Evolutionary conservation across 1,284 basidiomycete genomes (phyloP), one percentile per base, ranked within the genome.

Genomic region (Tilletia walkeri): DNA sequence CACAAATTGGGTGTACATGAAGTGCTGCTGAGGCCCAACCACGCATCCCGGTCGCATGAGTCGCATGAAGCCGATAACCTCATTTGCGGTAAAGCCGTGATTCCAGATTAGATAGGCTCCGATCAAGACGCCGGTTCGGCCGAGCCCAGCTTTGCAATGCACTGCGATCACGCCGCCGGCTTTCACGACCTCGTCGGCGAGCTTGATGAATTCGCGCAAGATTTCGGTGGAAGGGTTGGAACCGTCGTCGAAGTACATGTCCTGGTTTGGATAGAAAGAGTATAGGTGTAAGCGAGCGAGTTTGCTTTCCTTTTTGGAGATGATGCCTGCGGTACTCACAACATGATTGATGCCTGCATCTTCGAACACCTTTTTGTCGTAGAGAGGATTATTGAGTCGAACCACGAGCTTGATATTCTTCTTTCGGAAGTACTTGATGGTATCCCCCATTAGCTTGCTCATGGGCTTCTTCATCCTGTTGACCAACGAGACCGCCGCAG

Each of bases 51-150:
- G 96, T 54, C 95, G 89, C 74, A 97, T 90, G 75, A 99, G 92
- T 30, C 96, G 90, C 96, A 99, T 99, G 85, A 94, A 98, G 0
- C 92, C 96, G 73, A 99, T 99, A 9, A 91, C 95, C 85, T 99
- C 96, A 70, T 90, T 90, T 0, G 95, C 95, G n/a, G 94, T 94
- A 83, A 99, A 99, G n/a, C 92, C 92, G 81, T 98, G 95, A 86
- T 96, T 97, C 92, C 96, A 99, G 76, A 97, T 92, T 70, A 99
- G 88, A 86, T 98, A 99, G 2, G 96, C 96, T 61, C 84, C 80
- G 73, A 99, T 95, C 72, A 99, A 86, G 3, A 95, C 95, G 3
- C 96, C 95, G 2, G 94, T 96, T 66, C 94, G 88, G 30, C 94
- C 94, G 24, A 96, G 87, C 30, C 94, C 94, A 66, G 94, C 94